A percentile compares a stretch with the other conserved stretches of the same genome.
Conservation (phyloP, 495 filamentous ascomycete species). For the Sphaerosporella brunnea region DNA sequence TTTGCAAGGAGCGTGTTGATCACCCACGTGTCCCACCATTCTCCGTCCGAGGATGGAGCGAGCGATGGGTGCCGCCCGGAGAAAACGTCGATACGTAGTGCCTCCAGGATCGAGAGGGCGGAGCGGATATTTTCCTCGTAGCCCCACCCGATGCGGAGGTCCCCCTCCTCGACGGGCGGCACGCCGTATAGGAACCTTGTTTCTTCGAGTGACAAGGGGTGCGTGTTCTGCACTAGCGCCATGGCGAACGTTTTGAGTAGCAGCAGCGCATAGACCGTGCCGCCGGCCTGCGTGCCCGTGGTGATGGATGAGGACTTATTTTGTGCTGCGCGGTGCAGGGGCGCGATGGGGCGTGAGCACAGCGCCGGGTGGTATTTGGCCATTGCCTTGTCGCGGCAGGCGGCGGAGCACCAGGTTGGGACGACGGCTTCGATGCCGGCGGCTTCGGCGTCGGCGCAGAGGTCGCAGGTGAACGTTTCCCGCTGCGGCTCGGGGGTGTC, state of each 20-base stretch:
- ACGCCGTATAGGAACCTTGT: constrained; percentile 93
- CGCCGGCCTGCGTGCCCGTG: neutral
- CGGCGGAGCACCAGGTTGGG: constrained; percentile 66
- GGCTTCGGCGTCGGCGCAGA: constrained; percentile 21
- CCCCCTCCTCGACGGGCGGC: constrained; percentile 1
- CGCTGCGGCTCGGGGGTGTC: neutral
- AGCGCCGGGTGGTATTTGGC: constrained; percentile 65
- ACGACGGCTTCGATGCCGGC: constrained; percentile 33
- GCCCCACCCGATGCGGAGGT: constrained; percentile 18
- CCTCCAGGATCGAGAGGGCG: constrained; percentile 8
- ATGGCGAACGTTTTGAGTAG: constrained; percentile 68
- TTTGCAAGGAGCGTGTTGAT: constrained; percentile 85
- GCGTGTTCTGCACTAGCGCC: constrained; percentile 58
- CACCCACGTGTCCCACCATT: constrained; percentile 41
- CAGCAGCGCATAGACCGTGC: constrained; percentile 61
- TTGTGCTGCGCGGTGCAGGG: constrained; percentile 44
- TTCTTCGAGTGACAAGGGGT: constrained; percentile 68
- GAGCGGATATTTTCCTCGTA: constrained; percentile 32
- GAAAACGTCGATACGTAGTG: constrained; percentile 5
- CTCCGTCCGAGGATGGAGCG: neutral
- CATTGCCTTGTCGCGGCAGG: constrained; percentile 55
- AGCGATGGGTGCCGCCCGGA: neutral
- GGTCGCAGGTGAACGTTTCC: constrained; percentile 39
- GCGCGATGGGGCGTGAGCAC: constrained; percentile 65
- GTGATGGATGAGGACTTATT: neutral